These are phyloP conservation scores for Mortierella sp. DNA, from an alignment of 371 early-diverging fungal genomes.

Conservation along the genomic window DNA sequence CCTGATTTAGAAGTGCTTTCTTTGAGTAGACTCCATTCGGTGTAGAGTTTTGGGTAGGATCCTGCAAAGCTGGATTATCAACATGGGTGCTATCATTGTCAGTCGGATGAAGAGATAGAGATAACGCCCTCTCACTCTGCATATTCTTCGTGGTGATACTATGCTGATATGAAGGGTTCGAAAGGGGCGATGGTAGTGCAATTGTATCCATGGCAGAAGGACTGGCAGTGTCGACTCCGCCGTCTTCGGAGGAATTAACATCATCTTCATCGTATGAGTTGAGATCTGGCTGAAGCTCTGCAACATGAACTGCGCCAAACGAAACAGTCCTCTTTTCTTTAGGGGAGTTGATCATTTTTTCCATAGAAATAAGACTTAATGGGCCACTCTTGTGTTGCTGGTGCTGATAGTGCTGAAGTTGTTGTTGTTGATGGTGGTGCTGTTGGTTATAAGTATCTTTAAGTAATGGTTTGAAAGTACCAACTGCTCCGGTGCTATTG, in stretches of 20 bases:
- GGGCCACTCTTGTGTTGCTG: slow-evolving; percentile 15
- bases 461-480: slow-evolving; percentile 29
- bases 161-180: slow-evolving; percentile 12
- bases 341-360: slow-evolving; percentile 36
- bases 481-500: slow-evolving; percentile 32
- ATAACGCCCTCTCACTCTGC: neutral
- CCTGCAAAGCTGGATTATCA: neutral
- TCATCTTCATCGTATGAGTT: slow-evolving; percentile 53
- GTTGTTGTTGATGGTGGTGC: slow-evolving; percentile 16
- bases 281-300: slow-evolving; percentile 44
- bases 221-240: neutral
- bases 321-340: slow-evolving; percentile 54
- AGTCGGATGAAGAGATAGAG: neutral
- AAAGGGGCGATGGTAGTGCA: slow-evolving; percentile 16
- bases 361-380: slow-evolving; percentile 16
- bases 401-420: neutral
- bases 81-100: neutral
- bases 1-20: neutral
- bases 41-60: neutral
- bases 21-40: neutral
- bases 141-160: neutral
- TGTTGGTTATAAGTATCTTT: slow-evolving; percentile 27
- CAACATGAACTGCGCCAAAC: slow-evolving; percentile 55
- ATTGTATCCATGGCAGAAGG: slow-evolving; percentile 1
- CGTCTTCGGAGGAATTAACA: slow-evolving; percentile 41